phyloP scores from a whole-genome alignment of 345 rosid species.

The Gossypium herbaceum region DNA sequence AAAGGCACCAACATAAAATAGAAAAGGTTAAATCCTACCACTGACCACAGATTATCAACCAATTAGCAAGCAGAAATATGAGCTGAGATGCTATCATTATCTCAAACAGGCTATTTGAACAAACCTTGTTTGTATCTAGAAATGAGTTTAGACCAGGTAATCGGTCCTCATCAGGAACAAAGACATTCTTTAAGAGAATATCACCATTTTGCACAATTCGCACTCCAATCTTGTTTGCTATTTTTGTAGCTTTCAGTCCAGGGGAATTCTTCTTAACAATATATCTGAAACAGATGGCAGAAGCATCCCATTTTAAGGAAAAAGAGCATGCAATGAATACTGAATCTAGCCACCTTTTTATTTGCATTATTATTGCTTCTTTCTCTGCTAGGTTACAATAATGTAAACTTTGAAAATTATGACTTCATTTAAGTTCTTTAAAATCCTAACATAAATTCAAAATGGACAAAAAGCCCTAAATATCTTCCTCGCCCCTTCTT shows the following conservation, averaged over 20 bases:
- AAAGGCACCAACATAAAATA: neutral
- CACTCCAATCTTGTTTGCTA: conserved; percentile 85
- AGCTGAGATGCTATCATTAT: conserved; percentile 5
- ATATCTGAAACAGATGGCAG: conserved; percentile 45
- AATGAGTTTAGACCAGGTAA: conserved; percentile 84
- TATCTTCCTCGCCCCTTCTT: neutral
- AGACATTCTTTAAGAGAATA: conserved; percentile 66
- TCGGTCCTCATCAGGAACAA: conserved; percentile 85
- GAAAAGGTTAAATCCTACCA: neutral
- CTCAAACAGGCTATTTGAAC: conserved; percentile 3
- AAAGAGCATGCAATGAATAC: neutral
- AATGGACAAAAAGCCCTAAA: neutral
- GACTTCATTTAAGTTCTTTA: neutral
- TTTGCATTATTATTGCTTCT: too few species aligned
- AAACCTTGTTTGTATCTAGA: conserved; percentile 87
- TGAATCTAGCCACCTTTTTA: too few species aligned
- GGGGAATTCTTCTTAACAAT: conserved; percentile 87
- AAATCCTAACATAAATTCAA: neutral
- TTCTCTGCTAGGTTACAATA: too few species aligned
- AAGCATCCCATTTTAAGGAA: neutral
- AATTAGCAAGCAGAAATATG: neutral
- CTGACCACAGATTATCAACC: neutral
- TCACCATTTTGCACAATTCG: conserved; percentile 97
- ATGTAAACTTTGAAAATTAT: neutral
- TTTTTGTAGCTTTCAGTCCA: conserved; percentile 80